Evolutionary conservation across 2,329 filamentous ascomycete genomes (phyloP), one percentile per base, ranked within the genome.

Genomic region (Dendryphion nanum): DNA sequence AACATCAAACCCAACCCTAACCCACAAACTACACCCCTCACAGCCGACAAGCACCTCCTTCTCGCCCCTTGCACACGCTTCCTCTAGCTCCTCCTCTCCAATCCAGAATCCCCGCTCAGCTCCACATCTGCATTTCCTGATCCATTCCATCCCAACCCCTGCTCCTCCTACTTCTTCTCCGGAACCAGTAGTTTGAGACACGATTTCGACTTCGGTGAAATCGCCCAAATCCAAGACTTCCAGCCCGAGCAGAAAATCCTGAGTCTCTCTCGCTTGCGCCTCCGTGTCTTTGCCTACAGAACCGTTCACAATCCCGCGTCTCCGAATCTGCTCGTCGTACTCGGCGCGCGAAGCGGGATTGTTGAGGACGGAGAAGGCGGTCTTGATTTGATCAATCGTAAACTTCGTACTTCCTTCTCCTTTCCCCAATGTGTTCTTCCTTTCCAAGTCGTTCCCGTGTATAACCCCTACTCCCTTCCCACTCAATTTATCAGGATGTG

Each of bases 21-120:
- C 68, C 74, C 77, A 82, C 41, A 83, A 67, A 69, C 79, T 83
- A 61, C 80, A 83, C 23, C 80, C 79, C 40, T 69, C 68, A 66
- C 80, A 83, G 2, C 78, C 78, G 14, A 79, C 71, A 31, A 80
- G 64, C 42, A 83, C 67, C 63, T 83, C 80, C 17, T 72, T 76
- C 45, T 72, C 78, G 3, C 77, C 77, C 47, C 70, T 68, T 34
- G 68, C 66, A 23, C 64, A 67, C 50, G 77, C 75, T 42, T 59
- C 57, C 41, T 73, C 73, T 19, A 83, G 53, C 52, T 82, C 77
- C 3, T 61, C 49, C 53, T 82, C 79, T 0, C 63, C 67, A 5
- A 83, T 69, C 15, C 71, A 37, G 48, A 80, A 83, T 0, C 77
- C 79, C 18, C 61, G 63, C 19, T 73, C 69, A 44, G 75, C 73